Conservation (phyloP, 345 rosid species). For the Dipteronia sinensis region DNA sequence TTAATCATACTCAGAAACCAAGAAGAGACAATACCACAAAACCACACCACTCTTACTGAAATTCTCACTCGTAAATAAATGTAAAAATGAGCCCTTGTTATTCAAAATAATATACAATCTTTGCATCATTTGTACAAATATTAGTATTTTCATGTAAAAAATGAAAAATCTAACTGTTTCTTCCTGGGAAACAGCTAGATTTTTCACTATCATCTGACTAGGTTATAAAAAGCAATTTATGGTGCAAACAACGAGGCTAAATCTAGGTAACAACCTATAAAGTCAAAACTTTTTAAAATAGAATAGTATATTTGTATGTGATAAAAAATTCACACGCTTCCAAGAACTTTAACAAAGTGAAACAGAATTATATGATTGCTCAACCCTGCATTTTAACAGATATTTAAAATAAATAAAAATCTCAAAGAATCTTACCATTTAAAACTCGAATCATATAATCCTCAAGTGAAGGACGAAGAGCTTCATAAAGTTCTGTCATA, state of each 20-base stretch:
- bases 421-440: slow-evolving; percentile 45
- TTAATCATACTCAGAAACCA: too few relatives aligned
- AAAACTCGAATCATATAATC: slow-evolving; percentile 53
- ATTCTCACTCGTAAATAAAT: background rate
- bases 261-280: background rate
- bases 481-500: slow-evolving; percentile 76
- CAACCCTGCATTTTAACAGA: background rate
- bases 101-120: background rate
- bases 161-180: background rate
- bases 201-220: background rate
- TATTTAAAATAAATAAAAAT: background rate
- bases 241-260: background rate
- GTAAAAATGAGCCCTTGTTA: too few relatives aligned
- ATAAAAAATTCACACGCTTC: background rate
- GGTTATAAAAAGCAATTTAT: background rate
- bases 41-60: background rate
- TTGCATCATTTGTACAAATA: background rate
- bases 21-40: background rate
- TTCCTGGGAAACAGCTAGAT: too few relatives aligned
- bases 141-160: background rate
- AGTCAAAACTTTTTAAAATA: background rate
- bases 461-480: slow-evolving; percentile 71
- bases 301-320: background rate
- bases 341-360: background rate
- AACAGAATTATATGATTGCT: background rate